Evolutionary conservation across 2,329 filamentous ascomycete genomes (phyloP).

Genomic region (Aspergillus pseudoviridinutans): DNA sequence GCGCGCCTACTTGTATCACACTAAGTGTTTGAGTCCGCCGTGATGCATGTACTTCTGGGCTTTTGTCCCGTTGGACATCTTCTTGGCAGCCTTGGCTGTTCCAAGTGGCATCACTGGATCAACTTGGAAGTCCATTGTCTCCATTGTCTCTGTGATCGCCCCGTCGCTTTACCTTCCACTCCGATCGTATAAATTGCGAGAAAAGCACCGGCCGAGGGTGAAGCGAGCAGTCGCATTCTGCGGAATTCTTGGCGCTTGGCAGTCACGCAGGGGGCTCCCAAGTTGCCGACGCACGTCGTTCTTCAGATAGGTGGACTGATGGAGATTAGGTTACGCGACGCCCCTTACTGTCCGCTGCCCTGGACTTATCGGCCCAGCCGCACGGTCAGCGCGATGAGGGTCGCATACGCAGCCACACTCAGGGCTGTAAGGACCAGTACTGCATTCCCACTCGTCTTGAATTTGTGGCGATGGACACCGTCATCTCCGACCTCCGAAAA

Average conservation of each 20-base stretch:
- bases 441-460: conserved; percentile 63
- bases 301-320: background rate
- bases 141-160: conserved; percentile 14
- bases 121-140: conserved; percentile 8
- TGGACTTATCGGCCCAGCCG: conserved; percentile 34
- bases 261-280: conserved; percentile 25
- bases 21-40: background rate
- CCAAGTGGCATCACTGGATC: conserved; percentile 2
- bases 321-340: background rate
- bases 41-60: background rate
- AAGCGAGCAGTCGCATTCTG: conserved; percentile 11
- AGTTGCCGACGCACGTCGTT: conserved; percentile 1
- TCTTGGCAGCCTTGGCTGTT: conserved; percentile 3
- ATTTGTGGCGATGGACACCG: conserved; percentile 58
- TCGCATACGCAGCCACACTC: conserved; percentile 59
- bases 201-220: conserved; percentile 1
- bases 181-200: background rate
- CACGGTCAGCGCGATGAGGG: conserved; percentile 57
- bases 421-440: conserved; percentile 60
- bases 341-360: background rate
- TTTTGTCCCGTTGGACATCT: conserved; percentile 1
- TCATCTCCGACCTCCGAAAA: conserved; percentile 60
- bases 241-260: conserved; percentile 31
- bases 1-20: conserved; percentile 1
- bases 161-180: background rate